Evolutionary conservation across 2,329 filamentous ascomycete genomes (phyloP).

Genomic region (Helotiales sp.): DNA sequence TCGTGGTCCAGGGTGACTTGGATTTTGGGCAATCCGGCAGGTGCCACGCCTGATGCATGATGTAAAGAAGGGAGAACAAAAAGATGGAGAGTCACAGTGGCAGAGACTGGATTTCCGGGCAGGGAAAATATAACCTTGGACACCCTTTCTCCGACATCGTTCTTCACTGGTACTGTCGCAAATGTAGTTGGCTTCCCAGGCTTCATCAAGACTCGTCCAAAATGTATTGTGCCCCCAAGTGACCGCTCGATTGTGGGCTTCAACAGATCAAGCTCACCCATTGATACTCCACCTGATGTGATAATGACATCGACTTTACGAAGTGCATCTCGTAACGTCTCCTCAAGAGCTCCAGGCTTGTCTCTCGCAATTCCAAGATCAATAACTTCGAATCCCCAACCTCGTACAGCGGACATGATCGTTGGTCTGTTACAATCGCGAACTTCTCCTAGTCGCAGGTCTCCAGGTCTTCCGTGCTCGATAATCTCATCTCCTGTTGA

Average conservation of each 20-base stretch:
- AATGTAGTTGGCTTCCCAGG: conserved; percentile 98
- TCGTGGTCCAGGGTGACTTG: conserved; percentile 74
- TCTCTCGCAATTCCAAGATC: conserved; percentile 88
- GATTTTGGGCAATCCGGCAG: conserved; percentile 72
- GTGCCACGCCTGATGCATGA: conserved; percentile 70
- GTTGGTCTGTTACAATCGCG: conserved; percentile 92
- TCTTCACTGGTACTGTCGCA: conserved; percentile 77
- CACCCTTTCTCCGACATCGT: conserved; percentile 60
- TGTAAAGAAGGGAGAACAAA: conserved; percentile 91
- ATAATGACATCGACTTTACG: conserved; percentile 80
- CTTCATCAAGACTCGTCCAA: conserved; percentile 96
- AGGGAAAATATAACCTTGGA: conserved; percentile 83
- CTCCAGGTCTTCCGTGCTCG: conserved; percentile 66
- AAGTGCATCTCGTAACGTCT: conserved; percentile 75
- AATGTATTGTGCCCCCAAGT: conserved; percentile 91
- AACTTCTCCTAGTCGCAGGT: conserved; percentile 79
- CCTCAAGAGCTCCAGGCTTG: conserved; percentile 74
- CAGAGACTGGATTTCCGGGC: conserved; percentile 92
- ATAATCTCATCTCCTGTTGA: conserved; percentile 97
- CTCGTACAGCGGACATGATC: conserved; percentile 75
- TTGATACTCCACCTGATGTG: conserved; percentile 92
- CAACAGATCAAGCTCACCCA: conserved; percentile 95
- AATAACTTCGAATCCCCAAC: conserved; percentile 77
- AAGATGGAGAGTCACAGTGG: conserved; percentile 89
- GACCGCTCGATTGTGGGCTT: conserved; percentile 94